Evolutionary conservation across 2,329 filamentous ascomycete genomes (phyloP).

Genomic region (Penicillium sp.): DNA sequence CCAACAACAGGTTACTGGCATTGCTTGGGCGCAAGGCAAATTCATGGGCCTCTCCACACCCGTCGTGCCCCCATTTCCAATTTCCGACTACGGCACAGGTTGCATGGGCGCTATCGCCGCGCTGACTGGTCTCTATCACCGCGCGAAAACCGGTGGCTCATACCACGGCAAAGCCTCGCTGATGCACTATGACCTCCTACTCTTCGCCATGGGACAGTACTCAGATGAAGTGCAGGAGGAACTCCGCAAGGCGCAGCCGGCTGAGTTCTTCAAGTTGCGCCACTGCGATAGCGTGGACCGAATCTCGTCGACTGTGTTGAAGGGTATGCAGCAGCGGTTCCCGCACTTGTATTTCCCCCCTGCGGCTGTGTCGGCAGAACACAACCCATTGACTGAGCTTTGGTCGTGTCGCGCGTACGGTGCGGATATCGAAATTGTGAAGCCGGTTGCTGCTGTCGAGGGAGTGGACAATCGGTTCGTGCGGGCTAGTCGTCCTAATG

Average conservation of each 20-base stretch:
- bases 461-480: constrained; percentile 50
- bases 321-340: constrained; percentile 51
- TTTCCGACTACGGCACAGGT: constrained; percentile 64
- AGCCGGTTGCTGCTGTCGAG: constrained; percentile 46
- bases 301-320: constrained; percentile 58
- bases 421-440: constrained; percentile 48
- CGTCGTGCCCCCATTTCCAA: constrained; percentile 50
- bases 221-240: constrained; percentile 51
- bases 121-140: constrained; percentile 59
- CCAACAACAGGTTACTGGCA: constrained; percentile 40
- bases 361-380: constrained; percentile 23
- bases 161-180: constrained; percentile 63
- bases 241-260: constrained; percentile 49
- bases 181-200: constrained; percentile 64
- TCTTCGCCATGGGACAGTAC: constrained; percentile 60
- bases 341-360: constrained; percentile 51
- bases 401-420: constrained; percentile 48
- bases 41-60: constrained; percentile 42
- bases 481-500: constrained; percentile 51
- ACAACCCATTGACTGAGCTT: constrained; percentile 47
- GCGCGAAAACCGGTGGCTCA: constrained; percentile 61
- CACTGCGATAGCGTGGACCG: constrained; percentile 64
- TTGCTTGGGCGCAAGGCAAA: constrained; percentile 43
- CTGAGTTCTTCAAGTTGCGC: constrained; percentile 55
- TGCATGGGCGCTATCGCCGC: constrained; percentile 68